phyloP scores from a whole-genome alignment of 768 basidiomycete species.

The Boletus rubescentipes region DNA sequence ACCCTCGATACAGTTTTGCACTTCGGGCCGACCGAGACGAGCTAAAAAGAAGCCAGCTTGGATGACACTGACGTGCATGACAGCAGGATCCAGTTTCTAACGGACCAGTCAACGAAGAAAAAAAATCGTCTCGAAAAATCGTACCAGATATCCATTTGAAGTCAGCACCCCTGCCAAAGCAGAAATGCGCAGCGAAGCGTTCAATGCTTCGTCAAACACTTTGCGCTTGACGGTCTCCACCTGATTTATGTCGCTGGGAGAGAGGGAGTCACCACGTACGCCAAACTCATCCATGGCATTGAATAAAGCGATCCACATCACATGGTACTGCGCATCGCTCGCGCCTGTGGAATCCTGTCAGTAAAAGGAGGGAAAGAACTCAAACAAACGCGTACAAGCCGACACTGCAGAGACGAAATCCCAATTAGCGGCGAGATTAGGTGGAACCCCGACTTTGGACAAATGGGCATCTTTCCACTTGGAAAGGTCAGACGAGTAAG shows the following conservation, averaged over 20 bases:
- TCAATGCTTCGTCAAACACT: constrained; percentile 77
- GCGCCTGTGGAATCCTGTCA: constrained; percentile 46
- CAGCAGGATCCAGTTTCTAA: constrained; percentile 80
- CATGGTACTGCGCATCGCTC: constrained; percentile 87
- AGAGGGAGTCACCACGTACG: constrained; percentile 55
- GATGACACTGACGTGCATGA: constrained; percentile 85
- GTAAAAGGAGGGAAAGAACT: not conserved
- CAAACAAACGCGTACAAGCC: constrained; percentile 44
- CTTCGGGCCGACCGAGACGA: constrained; percentile 79
- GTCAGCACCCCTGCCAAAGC: constrained; percentile 86
- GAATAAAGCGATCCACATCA: constrained; percentile 86
- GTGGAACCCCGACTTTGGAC: constrained; percentile 79
- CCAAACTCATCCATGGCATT: constrained; percentile 84
- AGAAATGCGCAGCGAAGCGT: constrained; percentile 84
- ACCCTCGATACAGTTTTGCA: constrained; percentile 78
- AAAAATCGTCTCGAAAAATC: constrained; percentile 22
- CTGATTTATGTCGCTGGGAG: constrained; percentile 47
- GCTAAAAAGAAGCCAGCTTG: constrained; percentile 83
- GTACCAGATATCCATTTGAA: constrained; percentile 82
- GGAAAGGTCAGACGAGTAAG: constrained; percentile 54
- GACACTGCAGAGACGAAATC: constrained; percentile 82
- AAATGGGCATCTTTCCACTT: constrained; percentile 80
- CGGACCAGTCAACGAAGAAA: constrained; percentile 4
- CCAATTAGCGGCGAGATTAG: constrained; percentile 82
- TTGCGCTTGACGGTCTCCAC: constrained; percentile 67